Base-by-base conservation (phyloP, 192 early-diverging fungal genomes). In the Coemansia erecta region DNA sequence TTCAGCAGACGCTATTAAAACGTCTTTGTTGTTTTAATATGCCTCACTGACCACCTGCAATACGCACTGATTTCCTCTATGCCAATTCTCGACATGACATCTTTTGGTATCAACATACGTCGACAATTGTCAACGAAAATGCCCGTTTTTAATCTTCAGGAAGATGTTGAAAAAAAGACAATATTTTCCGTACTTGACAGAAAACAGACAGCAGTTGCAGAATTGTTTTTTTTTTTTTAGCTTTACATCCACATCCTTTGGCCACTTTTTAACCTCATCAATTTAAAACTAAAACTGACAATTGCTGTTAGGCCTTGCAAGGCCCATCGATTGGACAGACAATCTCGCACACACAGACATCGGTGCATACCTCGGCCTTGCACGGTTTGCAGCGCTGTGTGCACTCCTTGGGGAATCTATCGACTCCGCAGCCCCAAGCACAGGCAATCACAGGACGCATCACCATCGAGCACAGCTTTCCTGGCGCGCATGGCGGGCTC, bases 341-440 rank as follows among this genome's bases (percentile, higher is more conserved):
- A 41, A 73, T 73, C 39, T 73, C 72, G 48, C 72, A 73, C 17
- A 60, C 31, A 42, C 72, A 74, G 4, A 65, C 33, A 3, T 18
- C 52, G 0, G 46, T 1, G 21, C 72, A 73, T 4, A 68, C 17
- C 21, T 64, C 72, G 0, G 58, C 43, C 28, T 65, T 61, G 58
- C 72, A 73, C 1, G 72, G 72, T 44, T 64, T 67, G 48, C 72
- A 73, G 23, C 72, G 60, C 47, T 50, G 48, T 21, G 26, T 51
- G 24, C 72, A 73, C 10, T 31, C 57, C 0, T 19, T 11, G 0
- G 72, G 72, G 4, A 46, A 4, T 21, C 52, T 43, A 4, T 22
- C 44, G 3, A 31, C 51, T 1, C n/a, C 57, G 18, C 72, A 73
- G 18, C 7, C 26, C 72, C 61, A 64, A 9, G 58, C 45, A 26